Conservation (phyloP, 2,329 filamentous ascomycete species). For the Sporothrix globosa region DNA sequence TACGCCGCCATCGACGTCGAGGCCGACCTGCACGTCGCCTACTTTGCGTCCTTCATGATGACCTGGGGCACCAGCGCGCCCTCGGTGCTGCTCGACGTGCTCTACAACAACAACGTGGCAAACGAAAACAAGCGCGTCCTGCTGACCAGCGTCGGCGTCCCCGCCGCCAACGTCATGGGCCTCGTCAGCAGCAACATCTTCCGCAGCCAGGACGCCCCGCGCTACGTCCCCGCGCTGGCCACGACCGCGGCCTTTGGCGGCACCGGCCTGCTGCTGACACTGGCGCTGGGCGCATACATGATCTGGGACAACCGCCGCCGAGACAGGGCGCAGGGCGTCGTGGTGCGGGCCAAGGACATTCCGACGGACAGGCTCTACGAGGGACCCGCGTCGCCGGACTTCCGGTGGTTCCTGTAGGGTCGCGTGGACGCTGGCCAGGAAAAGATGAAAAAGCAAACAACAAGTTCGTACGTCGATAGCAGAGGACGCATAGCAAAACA, state of each 20-base stretch:
- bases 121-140: conserved; percentile 73
- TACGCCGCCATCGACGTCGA: conserved; percentile 68
- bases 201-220: conserved; percentile 62
- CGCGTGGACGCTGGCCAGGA: not conserved
- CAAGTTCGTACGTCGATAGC: not conserved
- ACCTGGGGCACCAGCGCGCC: conserved; percentile 77
- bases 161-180: conserved; percentile 76
- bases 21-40: conserved; percentile 65
- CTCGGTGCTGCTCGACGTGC: conserved; percentile 64
- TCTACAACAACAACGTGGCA: conserved; percentile 82
- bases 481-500: not conserved
- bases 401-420: conserved; percentile 55
- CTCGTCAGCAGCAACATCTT: conserved; percentile 71
- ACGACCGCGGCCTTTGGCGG: conserved; percentile 68
- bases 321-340: conserved; percentile 59
- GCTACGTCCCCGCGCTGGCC: conserved; percentile 68
- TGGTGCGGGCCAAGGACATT: conserved; percentile 58
- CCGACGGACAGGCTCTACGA: conserved; percentile 60
- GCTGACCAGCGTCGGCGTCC: conserved; percentile 72
- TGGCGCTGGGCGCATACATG: conserved; percentile 65
- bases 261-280: conserved; percentile 58
- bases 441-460: not conserved
- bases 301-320: conserved; percentile 65
- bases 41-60: conserved; percentile 81
- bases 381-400: conserved; percentile 57